These are phyloP conservation scores for Thyridium curvatum DNA, from an alignment of 2,329 filamentous ascomycete genomes.

Conservation along the genomic window DNA sequence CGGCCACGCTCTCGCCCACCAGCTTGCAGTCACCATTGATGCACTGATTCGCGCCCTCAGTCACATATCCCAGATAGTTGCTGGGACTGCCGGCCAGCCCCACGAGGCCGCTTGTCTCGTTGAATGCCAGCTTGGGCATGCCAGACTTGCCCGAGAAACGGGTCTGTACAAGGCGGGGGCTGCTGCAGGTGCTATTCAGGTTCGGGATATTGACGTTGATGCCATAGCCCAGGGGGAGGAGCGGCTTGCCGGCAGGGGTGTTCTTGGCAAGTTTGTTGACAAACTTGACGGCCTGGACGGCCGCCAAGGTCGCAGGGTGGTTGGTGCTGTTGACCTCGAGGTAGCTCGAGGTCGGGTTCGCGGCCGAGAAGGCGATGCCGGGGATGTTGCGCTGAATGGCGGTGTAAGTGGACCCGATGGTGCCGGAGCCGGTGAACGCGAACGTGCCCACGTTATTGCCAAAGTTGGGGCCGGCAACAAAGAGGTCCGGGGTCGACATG, in stretches of 20 bases:
- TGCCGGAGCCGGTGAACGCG: conserved; percentile 44
- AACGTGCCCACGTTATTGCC: conserved; percentile 48
- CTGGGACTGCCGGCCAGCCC: conserved; percentile 1
- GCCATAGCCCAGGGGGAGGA: conserved; percentile 15
- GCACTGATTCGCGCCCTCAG: conserved; percentile 5
- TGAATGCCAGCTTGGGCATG: conserved; percentile 7
- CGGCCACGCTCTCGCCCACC: conserved; percentile 7
- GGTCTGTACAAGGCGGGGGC: conserved; percentile 13
- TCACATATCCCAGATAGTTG: not conserved
- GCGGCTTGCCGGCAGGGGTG: conserved; percentile 1
- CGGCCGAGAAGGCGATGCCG: conserved; percentile 40
- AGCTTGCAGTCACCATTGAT: conserved; percentile 10
- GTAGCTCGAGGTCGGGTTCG: conserved; percentile 33
- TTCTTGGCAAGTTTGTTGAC: conserved; percentile 9
- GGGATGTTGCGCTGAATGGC: conserved; percentile 42
- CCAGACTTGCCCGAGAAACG: conserved; percentile 7
- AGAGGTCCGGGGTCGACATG: conserved; percentile 43
- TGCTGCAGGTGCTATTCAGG: conserved; percentile 14
- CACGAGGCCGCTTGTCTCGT: conserved; percentile 11
- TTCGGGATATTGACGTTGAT: conserved; percentile 15
- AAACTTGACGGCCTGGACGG: conserved; percentile 12
- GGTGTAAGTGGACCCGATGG: conserved; percentile 43
- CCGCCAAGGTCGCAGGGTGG: conserved; percentile 14
- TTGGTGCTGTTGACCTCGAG: conserved; percentile 27
- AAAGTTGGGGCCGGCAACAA: conserved; percentile 50